Evolutionary conservation across 2,329 filamentous ascomycete species (phyloP), one percentile per base, ranked within the genome.

Genomic region (Xylaria sp.): DNA sequence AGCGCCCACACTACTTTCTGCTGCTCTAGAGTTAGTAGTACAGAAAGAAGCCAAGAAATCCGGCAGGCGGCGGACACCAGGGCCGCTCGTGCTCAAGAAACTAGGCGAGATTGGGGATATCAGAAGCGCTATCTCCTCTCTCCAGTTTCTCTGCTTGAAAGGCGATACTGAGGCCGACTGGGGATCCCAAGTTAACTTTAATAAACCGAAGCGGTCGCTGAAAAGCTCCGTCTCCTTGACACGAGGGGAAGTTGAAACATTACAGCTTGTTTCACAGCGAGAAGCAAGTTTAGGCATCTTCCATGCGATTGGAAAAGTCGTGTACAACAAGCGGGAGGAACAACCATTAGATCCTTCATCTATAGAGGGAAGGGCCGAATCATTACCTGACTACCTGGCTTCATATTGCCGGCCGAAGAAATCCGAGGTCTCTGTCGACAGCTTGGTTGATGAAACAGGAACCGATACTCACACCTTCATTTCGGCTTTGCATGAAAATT

Each of bases 211-310:
- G 78, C 91, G 88, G 73, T 82, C 84, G 1, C 81, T 83, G 31
- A 89, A 88, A 73, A 88, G 88, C 55, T 80, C 81, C 23, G 84
- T 89, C 9, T 81, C 83, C 3, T 80, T 97, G 67, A 97, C 94
- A 0, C 87, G 88, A 69, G 90, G 91, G 76, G 96, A 98, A 79
- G 85, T 88, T 67, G 91, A 97, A 71, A 94, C 90, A 5, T 81
- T 98, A 10, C 89, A 94, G 76, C 84, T 96, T 68, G 88, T 98
- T 25, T 94, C 92, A 0, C 93, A 94, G 76, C 89, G 96, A 65
- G 96, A 98, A 81, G 91, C 92, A 18, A 97, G 91, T 71, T 84
- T 99, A 2, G 96, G 95, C 1, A 94, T 99, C 60, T 99, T 99
- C 77, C 96, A 99, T 79, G 94, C 96, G 0, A 92, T 98, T 13